Percentiles rank a stretch among this genome's conserved stretches.
Evolutionary conservation across 208 protist species (phyloP).

Genomic region (Acanthamoeba divionensis): DNA sequence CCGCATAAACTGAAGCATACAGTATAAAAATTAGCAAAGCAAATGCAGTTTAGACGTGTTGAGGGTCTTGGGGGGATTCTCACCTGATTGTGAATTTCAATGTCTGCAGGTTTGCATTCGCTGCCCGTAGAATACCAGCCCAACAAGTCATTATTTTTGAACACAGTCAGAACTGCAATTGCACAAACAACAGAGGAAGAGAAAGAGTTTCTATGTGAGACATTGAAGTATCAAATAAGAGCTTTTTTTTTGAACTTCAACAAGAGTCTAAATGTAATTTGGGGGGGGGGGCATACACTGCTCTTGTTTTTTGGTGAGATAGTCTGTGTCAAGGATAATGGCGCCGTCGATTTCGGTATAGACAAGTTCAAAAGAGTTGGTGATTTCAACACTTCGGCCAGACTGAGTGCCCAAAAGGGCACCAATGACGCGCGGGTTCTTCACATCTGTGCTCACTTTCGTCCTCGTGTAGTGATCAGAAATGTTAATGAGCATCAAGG

Average conservation of each 20-base stretch:
- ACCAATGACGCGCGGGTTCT: conserved; percentile 60
- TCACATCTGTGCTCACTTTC: conserved; percentile 46
- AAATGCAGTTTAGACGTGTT: neutral
- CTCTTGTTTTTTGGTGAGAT: conserved; percentile 65
- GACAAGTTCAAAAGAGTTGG: conserved; percentile 74
- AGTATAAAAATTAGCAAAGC: neutral
- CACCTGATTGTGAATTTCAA: conserved; percentile 71
- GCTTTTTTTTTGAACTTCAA: neutral
- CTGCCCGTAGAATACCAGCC: conserved; percentile 77
- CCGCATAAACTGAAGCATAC: conserved; percentile 53
- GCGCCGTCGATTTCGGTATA: conserved; percentile 7
- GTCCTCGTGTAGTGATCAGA: conserved; percentile 71
- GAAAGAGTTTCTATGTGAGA: conserved; percentile 4
- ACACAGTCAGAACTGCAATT: conserved; percentile 70
- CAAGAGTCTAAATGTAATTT: neutral
- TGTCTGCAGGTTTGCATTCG: conserved; percentile 52
- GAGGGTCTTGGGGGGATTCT: neutral
- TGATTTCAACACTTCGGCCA: conserved; percentile 70
- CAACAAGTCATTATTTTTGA: conserved; percentile 71
- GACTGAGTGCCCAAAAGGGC: conserved; percentile 65
- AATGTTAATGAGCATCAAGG: conserved; percentile 74
- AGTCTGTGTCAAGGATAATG: conserved; percentile 63
- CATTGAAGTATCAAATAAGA: neutral
- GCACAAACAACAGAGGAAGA: too few species aligned
- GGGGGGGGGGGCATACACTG: conserved; percentile 64